Conservation (phyloP, 495 filamentous ascomycete species). For the Emericellopsis terricola region DNA sequence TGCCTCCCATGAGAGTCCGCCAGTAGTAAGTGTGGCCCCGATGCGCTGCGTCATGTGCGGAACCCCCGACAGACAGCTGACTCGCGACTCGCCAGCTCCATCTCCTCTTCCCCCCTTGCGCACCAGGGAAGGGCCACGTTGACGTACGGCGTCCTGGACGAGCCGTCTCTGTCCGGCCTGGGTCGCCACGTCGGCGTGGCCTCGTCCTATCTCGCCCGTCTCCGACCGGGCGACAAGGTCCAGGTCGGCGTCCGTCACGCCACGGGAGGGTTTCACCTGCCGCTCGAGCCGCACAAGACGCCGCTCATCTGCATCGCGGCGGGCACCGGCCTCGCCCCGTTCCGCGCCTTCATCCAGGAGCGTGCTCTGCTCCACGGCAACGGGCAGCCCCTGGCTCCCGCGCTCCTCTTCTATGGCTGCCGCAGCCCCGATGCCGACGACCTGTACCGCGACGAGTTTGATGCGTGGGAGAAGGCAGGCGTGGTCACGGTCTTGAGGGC, state of each 20-base stretch:
- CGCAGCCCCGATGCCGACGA: conserved; percentile 30
- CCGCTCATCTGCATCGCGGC: conserved; percentile 43
- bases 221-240: conserved; percentile 39
- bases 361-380: conserved; percentile 29
- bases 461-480: conserved; percentile 29
- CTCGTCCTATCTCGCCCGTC: conserved; percentile 38
- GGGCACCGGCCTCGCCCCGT: conserved; percentile 36
- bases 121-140: conserved; percentile 39
- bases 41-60: no score
- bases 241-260: conserved; percentile 40
- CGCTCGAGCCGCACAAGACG: conserved; percentile 33
- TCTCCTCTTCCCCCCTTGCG: conserved; percentile 53
- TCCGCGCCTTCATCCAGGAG: conserved; percentile 45
- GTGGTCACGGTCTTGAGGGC: conserved; percentile 33
- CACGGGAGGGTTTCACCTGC: conserved; percentile 48
- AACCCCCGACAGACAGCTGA: no score
- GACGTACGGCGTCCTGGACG: conserved; percentile 46
- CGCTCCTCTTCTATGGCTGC: conserved; percentile 39
- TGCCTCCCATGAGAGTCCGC: conserved; percentile 55
- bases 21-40: no score
- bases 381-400: conserved; percentile 19
- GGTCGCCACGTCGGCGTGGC: conserved; percentile 35
- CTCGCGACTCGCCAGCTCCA: no score
- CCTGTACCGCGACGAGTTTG: conserved; percentile 34
- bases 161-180: conserved; percentile 30